These are phyloP conservation scores for Paratinospora sagittata DNA, from an alignment of 164 flowering plant genomes.

Conservation along the genomic window DNA sequence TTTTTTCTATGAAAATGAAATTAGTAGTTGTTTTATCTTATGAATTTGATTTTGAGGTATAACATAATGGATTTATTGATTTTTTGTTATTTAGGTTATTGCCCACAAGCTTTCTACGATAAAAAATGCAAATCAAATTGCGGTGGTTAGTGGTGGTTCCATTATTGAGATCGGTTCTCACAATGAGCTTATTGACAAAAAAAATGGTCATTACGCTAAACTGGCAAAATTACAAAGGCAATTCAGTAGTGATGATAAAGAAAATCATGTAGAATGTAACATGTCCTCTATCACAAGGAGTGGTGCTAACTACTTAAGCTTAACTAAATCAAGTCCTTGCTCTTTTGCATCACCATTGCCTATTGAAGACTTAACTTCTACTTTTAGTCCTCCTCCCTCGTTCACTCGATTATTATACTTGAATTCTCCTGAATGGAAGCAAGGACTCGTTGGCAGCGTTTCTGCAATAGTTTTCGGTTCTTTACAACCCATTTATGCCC, in stretches of 20 bases:
- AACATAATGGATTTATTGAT: neutral
- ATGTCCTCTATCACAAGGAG: conserved; percentile 38
- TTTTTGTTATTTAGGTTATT: conserved; percentile 53
- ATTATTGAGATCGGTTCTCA: conserved; percentile 70
- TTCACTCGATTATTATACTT: conserved; percentile 50
- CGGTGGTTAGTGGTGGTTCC: conserved; percentile 54
- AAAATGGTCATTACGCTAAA: conserved; percentile 68
- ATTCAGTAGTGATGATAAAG: conserved; percentile 43
- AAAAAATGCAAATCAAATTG: conserved; percentile 68
- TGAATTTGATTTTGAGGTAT: no score
- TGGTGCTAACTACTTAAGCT: conserved; percentile 48
- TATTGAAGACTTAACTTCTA: conserved; percentile 11
- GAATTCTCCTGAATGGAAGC: conserved; percentile 75
- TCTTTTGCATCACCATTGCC: conserved; percentile 34
- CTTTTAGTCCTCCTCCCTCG: conserved; percentile 50
- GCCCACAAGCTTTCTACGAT: conserved; percentile 86
- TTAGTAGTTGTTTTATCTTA: no score
- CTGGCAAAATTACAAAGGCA: conserved; percentile 69
- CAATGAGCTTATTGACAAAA: conserved; percentile 42
- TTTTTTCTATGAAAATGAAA: no score
- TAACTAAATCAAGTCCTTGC: conserved; percentile 51
- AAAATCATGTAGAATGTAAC: conserved; percentile 23
- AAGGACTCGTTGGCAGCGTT: conserved; percentile 58
- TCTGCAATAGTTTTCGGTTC: conserved; percentile 69
- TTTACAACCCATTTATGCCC: conserved; percentile 72